phyloP scores from a whole-genome alignment of 768 basidiomycete genomes.

The Suillus subalutaceus region DNA sequence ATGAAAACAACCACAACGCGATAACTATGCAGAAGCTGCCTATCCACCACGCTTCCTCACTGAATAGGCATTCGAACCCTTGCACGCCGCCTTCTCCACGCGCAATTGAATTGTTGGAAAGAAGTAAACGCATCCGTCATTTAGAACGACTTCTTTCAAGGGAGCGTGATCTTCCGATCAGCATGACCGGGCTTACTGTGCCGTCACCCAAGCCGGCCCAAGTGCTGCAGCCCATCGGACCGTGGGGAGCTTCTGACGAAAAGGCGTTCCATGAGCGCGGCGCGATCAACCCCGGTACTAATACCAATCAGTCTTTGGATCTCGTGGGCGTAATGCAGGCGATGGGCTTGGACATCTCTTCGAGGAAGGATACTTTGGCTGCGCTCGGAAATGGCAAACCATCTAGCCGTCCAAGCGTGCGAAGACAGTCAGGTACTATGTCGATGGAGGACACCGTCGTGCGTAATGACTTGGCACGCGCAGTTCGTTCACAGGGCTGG shows the following conservation, averaged over 20 bases:
- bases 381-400: neutral
- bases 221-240: conserved; percentile 3
- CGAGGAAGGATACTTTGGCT: neutral
- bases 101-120: neutral
- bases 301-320: neutral
- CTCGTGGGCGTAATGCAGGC: conserved; percentile 4
- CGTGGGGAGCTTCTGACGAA: conserved; percentile 4
- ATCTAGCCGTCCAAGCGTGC: neutral
- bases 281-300: neutral
- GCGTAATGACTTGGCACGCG: neutral
- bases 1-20: neutral
- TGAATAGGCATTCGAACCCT: neutral
- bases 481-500: neutral
- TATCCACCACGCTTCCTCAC: neutral
- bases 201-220: neutral
- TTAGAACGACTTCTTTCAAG: neutral
- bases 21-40: neutral
- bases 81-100: neutral
- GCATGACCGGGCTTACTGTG: neutral
- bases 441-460: neutral
- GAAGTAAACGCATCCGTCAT: neutral
- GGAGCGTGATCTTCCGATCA: neutral
- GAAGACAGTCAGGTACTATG: neutral
- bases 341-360: conserved; percentile 4
- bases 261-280: neutral